phyloP scores from a whole-genome alignment of 2,329 filamentous ascomycete species.

The Aspergillus versicolor region DNA sequence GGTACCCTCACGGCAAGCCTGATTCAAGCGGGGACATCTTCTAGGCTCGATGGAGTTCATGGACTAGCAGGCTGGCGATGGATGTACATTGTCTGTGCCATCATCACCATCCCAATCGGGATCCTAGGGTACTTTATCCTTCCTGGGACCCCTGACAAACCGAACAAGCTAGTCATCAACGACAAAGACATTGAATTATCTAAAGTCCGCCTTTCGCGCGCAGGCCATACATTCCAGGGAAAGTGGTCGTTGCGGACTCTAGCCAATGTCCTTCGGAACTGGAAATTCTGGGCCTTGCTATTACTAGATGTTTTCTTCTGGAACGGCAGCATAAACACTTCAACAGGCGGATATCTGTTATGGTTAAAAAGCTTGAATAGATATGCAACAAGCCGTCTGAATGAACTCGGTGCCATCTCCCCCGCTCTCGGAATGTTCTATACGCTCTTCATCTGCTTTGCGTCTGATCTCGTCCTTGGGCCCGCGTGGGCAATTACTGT shows the following conservation, averaged over 20 bases:
- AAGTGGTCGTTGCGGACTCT: slow-evolving; percentile 29
- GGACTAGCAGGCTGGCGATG: slow-evolving; percentile 55
- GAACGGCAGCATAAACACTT: slow-evolving; percentile 52
- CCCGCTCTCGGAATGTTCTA: slow-evolving; percentile 60
- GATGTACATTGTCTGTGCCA: slow-evolving; percentile 56
- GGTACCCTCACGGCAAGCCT: slow-evolving; percentile 55
- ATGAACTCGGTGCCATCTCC: slow-evolving; percentile 53
- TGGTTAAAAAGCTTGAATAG: slow-evolving; percentile 58
- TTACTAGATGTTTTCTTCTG: slow-evolving; percentile 57
- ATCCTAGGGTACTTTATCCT: slow-evolving; percentile 53
- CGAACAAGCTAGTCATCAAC: slow-evolving; percentile 50
- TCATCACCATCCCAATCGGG: slow-evolving; percentile 57
- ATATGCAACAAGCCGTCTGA: slow-evolving; percentile 49
- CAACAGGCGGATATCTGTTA: slow-evolving; percentile 53
- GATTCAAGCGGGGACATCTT: slow-evolving; percentile 47
- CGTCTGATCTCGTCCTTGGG: slow-evolving; percentile 54
- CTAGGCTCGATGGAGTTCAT: slow-evolving; percentile 44
- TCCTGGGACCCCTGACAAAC: slow-evolving; percentile 52
- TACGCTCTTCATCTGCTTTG: slow-evolving; percentile 54
- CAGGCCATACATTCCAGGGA: slow-evolving; percentile 40
- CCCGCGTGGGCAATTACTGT: slow-evolving; percentile 57
- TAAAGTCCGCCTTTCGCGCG: slow-evolving; percentile 45
- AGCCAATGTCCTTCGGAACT: slow-evolving; percentile 40
- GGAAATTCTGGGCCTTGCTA: slow-evolving; percentile 53
- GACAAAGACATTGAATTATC: slow-evolving; percentile 50